Base-by-base conservation (phyloP, 2,329 filamentous ascomycete species). In the Myriosclerotinia curreyana region DNA sequence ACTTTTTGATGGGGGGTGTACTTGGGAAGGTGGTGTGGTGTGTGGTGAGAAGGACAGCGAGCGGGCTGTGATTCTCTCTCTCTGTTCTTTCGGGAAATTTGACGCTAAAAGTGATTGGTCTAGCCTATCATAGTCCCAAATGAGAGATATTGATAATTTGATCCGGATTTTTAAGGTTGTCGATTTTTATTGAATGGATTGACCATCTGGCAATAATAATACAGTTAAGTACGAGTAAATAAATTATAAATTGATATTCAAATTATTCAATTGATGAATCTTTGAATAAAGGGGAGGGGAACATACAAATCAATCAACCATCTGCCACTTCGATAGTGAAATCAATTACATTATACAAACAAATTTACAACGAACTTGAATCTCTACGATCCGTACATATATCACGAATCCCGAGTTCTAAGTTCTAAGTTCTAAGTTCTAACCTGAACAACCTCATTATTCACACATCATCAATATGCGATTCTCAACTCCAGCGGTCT, bases 401-500 rank as follows among this genome's bases (percentile, higher is more conserved):
- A n/a, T n/a, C n/a, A n/a, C n/a, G n/a, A n/a, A n/a, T n/a, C n/a
- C n/a, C n/a, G n/a, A n/a, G n/a, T n/a, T n/a, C n/a, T n/a, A n/a
- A n/a, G n/a, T n/a, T n/a, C n/a, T n/a, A n/a, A n/a, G n/a, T n/a
- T n/a, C n/a, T n/a, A n/a, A n/a, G n/a, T n/a, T n/a, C n/a, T n/a
- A n/a, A n/a, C n/a, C n/a, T n/a, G n/a, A n/a, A n/a, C n/a, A n/a
- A n/a, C n/a, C 22, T 38, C 17, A 2, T 50, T 31, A 17, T 17
- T 14, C 17, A 63, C 36, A 22, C 46, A n/a, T n/a, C 20, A 40
- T 36, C 53, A 71, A 55, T 31, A 76, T 76, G 74, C 73, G 70
- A n/a, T 73, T 75, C 60, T 71, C 72, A 25, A 66, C 66, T n/a
- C 66, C 72, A 46, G 69, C 71, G 2, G 60, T 70, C 40, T 63